A percentile compares a stretch with the other conserved stretches of the same genome.
Evolutionary conservation across 2,329 filamentous ascomycete species (phyloP).

Genomic region (Cladophialophora yegresii): DNA sequence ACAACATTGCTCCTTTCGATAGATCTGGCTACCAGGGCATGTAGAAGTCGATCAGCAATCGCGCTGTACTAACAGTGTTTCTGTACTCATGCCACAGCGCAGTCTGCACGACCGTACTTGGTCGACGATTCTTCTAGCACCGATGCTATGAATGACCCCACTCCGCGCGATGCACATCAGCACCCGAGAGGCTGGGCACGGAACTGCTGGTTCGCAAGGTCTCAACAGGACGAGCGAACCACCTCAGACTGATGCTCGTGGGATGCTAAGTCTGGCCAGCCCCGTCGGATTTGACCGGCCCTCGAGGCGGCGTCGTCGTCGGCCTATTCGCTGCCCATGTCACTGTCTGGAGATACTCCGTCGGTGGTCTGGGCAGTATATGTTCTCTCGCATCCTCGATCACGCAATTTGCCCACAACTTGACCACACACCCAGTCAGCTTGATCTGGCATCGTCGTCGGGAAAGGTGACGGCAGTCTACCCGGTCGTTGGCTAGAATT

Average conservation of each 20-base stretch:
- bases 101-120: not conserved
- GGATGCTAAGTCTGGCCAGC: constrained; percentile 2
- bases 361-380: not conserved
- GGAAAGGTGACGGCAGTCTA: not conserved
- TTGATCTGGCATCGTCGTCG: constrained; percentile 8
- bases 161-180: not conserved
- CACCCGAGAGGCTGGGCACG: not conserved
- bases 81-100: not conserved
- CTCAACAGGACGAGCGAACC: not conserved
- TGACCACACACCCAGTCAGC: constrained; percentile 2
- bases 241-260: not conserved
- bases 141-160: not conserved
- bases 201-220: not conserved
- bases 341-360: not conserved
- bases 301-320: not conserved
- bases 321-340: constrained; percentile 5
- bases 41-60: not conserved
- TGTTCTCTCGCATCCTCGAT: constrained; percentile 1
- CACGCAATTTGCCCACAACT: constrained; percentile 13
- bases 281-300: constrained; percentile 1
- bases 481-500: constrained; percentile 5
- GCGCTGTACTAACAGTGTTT: not conserved
- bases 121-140: not conserved
- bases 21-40: not conserved
- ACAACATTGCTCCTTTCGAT: constrained; percentile 4